Base-by-base conservation (phyloP, 1,284 basidiomycete species). In the Puccinia polysora region DNA sequence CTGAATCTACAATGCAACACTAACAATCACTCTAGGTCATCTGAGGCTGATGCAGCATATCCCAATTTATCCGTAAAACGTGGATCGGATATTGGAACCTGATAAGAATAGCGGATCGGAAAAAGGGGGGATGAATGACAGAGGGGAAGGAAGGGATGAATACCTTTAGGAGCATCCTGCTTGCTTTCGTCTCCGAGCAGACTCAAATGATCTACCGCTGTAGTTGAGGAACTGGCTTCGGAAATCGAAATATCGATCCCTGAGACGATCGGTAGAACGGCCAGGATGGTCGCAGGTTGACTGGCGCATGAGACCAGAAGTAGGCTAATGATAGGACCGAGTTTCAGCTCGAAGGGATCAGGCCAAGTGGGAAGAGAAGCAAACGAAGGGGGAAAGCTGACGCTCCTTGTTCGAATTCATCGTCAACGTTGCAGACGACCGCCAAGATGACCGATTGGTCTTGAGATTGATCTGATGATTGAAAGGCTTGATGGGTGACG, bases 221-320 rank as follows among this genome's bases (percentile, higher is more conserved):
- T 7, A 43, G 1, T 28, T 15, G 64, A 43, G 28, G 52, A 4
- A 56, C 23, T n/a, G 25, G 38, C 34, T 20, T 68, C 65, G 4
- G 65, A 47, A 25, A 68, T 45, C 10, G 34, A 56, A 28, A 68
- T 55, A 43, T 68, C 36, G 20, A 68, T 55, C 8, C 36, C 40
- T 30, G 65, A 56, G 36, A 68, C 50, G 53, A 68, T 55, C 32
- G 65, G 65, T 43, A 68, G 25, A 45, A 55, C 65, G 53, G 65
- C 65, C 25, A 68, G 43, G n/a, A 68, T 43, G 40, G 52, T n/a
- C 15, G 53, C 47, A 4, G 52, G 65, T 28, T 53, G 53, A 36
- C 45, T 49, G 4, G 65, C 50, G 18, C 50, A 28, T 1, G 65
- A 68, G 4, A 68, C 38, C 10, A 68, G 28, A 10, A 68, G 43